Conservation (phyloP, 306 rosid genomes). For the Citrullus mucosospermus region DNA sequence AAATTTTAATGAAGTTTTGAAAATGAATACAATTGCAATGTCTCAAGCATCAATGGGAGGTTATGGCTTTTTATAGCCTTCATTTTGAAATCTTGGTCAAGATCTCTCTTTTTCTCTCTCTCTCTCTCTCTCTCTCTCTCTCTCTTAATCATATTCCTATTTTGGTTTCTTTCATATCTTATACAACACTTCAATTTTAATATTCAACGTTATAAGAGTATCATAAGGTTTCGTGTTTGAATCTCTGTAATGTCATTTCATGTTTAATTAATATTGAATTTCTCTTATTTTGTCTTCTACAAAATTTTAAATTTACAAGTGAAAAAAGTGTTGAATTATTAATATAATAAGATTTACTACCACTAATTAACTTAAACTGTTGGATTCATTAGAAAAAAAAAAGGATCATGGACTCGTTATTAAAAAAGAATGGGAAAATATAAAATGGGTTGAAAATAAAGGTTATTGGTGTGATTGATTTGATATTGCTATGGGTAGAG, state of each 20-base stretch:
- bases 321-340: too few relatives aligned
- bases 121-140: neutral
- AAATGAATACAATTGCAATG: neutral
- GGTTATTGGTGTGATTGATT: slow-evolving; percentile 5
- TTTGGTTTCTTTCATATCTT: neutral
- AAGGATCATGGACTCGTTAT: neutral
- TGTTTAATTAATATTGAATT: too few relatives aligned
- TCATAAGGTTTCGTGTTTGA: too few relatives aligned
- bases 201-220: too few relatives aligned
- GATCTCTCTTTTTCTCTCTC: neutral
- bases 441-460: neutral
- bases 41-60: neutral
- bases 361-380: too few relatives aligned
- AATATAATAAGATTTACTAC: too few relatives aligned
- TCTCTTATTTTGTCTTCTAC: too few relatives aligned
- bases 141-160: neutral
- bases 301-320: too few relatives aligned
- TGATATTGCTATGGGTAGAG: slow-evolving; percentile 5
- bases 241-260: too few relatives aligned
- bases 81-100: neutral
- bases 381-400: too few relatives aligned
- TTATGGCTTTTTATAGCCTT: neutral
- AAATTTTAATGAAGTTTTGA: neutral
- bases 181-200: neutral
- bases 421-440: neutral